Conservation (phyloP, 1,139 yeast genomes). For the Candida neerlandica region DNA sequence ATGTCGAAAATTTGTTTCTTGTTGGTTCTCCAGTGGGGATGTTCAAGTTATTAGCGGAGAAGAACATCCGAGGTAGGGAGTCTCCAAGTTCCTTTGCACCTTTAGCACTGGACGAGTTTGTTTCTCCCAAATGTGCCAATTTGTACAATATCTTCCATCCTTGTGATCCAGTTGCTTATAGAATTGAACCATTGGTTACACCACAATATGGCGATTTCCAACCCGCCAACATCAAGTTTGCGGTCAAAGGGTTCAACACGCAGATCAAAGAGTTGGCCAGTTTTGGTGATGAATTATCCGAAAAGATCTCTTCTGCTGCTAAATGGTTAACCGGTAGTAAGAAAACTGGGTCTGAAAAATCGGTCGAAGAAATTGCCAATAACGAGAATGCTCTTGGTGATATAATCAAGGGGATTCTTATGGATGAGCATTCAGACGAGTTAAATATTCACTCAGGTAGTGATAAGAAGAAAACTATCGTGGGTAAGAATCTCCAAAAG, state of each 20-base stretch:
- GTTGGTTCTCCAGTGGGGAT: slow-evolving; percentile 92
- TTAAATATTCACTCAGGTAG: slow-evolving; percentile 20
- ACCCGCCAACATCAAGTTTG: slow-evolving; percentile 65
- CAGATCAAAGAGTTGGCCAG: slow-evolving; percentile 43
- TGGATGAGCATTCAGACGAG: slow-evolving; percentile 17
- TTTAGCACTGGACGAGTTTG: slow-evolving; percentile 16
- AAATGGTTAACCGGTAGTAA: slow-evolving; percentile 39
- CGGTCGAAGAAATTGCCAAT: slow-evolving; percentile 25
- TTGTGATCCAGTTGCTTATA: slow-evolving; percentile 85
- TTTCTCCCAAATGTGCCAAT: slow-evolving; percentile 57
- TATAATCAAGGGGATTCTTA: slow-evolving; percentile 37
- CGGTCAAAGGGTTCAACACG: slow-evolving; percentile 50
- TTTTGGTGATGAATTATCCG: slow-evolving; percentile 48
- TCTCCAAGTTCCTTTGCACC: slow-evolving; percentile 20
- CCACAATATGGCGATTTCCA: slow-evolving; percentile 55
- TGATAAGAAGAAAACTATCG: slow-evolving; percentile 3
- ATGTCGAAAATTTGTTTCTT: slow-evolving; percentile 74
- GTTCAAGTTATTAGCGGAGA: slow-evolving; percentile 69
- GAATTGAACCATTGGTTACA: slow-evolving; percentile 79
- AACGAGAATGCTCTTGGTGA: slow-evolving; percentile 51
- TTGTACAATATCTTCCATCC: slow-evolving; percentile 83
- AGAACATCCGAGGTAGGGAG: slow-evolving; percentile 49
- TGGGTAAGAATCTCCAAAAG: slow-evolving; percentile 28
- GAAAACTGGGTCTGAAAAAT: slow-evolving; percentile 11
- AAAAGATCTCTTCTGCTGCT: slow-evolving; percentile 47